Conservation (phyloP, 140 eudicot species). For the Anethum foeniculum region DNA sequence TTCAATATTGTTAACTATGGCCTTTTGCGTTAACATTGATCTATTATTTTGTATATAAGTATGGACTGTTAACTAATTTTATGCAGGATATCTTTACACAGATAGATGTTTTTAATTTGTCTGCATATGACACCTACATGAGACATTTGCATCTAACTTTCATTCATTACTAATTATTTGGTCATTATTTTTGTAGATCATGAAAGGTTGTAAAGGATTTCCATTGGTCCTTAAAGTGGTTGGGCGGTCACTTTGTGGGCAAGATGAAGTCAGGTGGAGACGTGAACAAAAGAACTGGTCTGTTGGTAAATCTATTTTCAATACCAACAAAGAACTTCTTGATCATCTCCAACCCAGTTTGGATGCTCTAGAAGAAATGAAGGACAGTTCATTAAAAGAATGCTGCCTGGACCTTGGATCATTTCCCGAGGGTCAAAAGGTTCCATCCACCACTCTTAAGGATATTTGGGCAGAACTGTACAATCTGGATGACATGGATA, state of each 20-base stretch:
- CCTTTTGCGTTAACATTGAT: too few relatives aligned
- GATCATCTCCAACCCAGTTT: conserved; percentile 27
- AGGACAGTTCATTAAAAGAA: conserved; percentile 12
- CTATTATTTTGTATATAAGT: too few relatives aligned
- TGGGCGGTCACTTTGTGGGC: conserved; percentile 36
- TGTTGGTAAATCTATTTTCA: conserved; percentile 27
- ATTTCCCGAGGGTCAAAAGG: conserved; percentile 24
- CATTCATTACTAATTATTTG: neutral
- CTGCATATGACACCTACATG: neutral
- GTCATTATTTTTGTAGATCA: conserved; percentile 18
- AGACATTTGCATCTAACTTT: neutral
- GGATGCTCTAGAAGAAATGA: conserved; percentile 24
- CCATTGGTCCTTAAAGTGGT: conserved; percentile 33
- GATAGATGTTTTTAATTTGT: too few relatives aligned
- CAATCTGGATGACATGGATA: conserved; percentile 29
- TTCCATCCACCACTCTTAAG: conserved; percentile 34
- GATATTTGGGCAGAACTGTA: conserved; percentile 50
- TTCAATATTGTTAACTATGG: too few relatives aligned
- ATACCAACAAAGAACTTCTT: conserved; percentile 19
- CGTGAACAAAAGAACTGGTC: conserved; percentile 28
- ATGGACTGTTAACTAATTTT: too few relatives aligned
- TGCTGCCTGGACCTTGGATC: conserved; percentile 32
- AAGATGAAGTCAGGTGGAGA: conserved; percentile 28
- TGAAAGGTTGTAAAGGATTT: conserved; percentile 32
- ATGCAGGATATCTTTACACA: too few relatives aligned